Conservation (phyloP, 2,329 filamentous ascomycete species). For the Aspergillus calidoustus region DNA sequence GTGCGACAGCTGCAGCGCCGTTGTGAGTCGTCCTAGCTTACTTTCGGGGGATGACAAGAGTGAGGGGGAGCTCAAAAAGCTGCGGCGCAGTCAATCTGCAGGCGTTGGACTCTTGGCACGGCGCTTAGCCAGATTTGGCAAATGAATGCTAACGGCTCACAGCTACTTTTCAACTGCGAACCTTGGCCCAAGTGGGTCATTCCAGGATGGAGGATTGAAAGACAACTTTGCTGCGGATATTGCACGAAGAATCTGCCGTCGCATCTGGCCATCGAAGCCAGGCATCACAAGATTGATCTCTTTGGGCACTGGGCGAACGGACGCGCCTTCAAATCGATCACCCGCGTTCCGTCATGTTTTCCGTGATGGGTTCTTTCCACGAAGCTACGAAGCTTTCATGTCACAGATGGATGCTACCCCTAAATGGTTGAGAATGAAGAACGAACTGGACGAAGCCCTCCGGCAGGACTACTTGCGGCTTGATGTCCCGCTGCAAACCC, state of each 20-base stretch:
- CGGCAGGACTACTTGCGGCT: conserved; percentile 20
- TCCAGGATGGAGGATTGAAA: conserved; percentile 21
- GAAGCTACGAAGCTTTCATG: conserved; percentile 28
- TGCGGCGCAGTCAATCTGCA: no score
- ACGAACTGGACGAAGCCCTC: conserved; percentile 10
- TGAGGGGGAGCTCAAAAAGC: no score
- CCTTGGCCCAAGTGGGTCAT: conserved; percentile 18
- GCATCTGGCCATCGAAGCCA: conserved; percentile 24
- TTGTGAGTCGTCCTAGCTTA: conserved; percentile 17
- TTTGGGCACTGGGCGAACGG: conserved; percentile 21
- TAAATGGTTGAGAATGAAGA: conserved; percentile 23
- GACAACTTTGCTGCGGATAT: conserved; percentile 25
- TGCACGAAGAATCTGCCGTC: conserved; percentile 14
- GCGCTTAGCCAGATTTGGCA: no score
- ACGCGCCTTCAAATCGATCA: conserved; percentile 8
- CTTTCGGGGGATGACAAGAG: no score
- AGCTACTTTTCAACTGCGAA: conserved; percentile 25
- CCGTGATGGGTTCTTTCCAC: conserved; percentile 25
- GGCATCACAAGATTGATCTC: conserved; percentile 23
- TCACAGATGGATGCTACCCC: conserved; percentile 25
- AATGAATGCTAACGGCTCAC: background rate
- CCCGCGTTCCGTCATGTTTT: conserved; percentile 29
- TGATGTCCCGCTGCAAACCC: conserved; percentile 18
- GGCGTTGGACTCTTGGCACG: no score
- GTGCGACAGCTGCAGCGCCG: conserved; percentile 26